phyloP scores from a whole-genome alignment of 306 rosid species.

The Sesbania bispinosa region DNA sequence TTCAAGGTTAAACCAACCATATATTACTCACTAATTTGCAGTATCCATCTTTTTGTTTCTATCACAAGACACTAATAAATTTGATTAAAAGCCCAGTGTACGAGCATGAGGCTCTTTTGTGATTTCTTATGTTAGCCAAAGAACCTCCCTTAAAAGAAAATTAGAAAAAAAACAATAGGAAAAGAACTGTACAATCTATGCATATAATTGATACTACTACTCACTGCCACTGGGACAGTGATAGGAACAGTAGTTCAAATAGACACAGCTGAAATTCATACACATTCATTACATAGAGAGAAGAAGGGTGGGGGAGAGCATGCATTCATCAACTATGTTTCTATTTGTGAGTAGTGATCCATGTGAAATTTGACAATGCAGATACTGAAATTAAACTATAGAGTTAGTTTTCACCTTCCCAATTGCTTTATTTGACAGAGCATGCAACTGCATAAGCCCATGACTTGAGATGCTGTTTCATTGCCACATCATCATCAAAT shows the following conservation, averaged over 20 bases:
- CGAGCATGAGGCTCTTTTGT: background rate
- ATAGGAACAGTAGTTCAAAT: background rate
- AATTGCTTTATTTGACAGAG: constrained; percentile 38
- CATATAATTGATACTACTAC: background rate
- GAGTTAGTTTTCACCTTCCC: background rate
- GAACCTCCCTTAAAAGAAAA: background rate
- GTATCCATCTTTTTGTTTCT: background rate
- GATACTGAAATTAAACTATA: background rate
- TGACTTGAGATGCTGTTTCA: constrained; percentile 69
- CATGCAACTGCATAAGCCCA: constrained; percentile 81
- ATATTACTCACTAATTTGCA: background rate
- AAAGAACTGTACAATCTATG: background rate
- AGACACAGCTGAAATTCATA: background rate
- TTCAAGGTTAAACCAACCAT: no score
- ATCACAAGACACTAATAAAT: no score
- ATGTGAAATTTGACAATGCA: background rate
- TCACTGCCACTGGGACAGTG: no score
- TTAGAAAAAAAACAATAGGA: background rate
- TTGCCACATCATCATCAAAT: constrained; percentile 47
- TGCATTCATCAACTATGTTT: no score
- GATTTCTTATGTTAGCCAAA: background rate
- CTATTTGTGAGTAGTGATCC: background rate
- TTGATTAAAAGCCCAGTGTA: background rate
- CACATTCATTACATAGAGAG: background rate
- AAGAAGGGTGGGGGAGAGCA: no score